Percentiles rank a stretch among this genome's conserved stretches.
These are phyloP conservation scores for Leccinellum albellum DNA, from an alignment of 768 basidiomycete genomes.

Conservation along the genomic window DNA sequence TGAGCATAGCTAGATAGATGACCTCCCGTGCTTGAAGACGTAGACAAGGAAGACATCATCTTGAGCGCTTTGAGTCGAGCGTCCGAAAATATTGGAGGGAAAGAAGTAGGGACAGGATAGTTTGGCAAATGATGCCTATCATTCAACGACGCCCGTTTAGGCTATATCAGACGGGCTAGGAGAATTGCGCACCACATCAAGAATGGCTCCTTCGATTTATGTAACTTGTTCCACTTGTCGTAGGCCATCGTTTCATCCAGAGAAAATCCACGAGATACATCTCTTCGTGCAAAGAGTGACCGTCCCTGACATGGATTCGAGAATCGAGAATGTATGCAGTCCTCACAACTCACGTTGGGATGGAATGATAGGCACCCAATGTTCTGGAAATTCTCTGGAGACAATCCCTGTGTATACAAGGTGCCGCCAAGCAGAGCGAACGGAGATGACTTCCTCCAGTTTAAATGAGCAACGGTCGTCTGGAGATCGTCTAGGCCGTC, in stretches of 20 bases:
- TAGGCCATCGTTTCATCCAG: conserved; percentile 34
- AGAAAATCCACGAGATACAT: conserved; percentile 62
- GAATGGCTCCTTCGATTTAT: conserved; percentile 29
- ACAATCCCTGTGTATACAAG: conserved; percentile 38
- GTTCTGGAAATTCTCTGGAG: conserved; percentile 25
- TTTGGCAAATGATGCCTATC: conserved; percentile 46
- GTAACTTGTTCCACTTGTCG: conserved; percentile 35
- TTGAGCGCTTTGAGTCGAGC: conserved; percentile 17
- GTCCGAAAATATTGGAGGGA: conserved; percentile 43
- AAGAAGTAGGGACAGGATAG: conserved; percentile 62
- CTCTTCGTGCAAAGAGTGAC: conserved; percentile 39
- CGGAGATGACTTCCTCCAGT: conserved; percentile 49
- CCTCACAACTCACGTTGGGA: conserved; percentile 15
- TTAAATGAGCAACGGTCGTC: conserved; percentile 45
- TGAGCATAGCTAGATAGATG: conserved; percentile 52
- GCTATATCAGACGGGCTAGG: background rate
- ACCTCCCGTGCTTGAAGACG: conserved; percentile 36
- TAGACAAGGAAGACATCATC: conserved; percentile 45
- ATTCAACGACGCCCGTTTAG: conserved; percentile 7
- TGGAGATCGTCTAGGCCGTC: conserved; percentile 38
- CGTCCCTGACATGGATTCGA: conserved; percentile 12
- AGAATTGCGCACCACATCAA: conserved; percentile 36
- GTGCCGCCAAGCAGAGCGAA: conserved; percentile 56
- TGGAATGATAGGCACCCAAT: conserved; percentile 42
- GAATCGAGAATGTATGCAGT: background rate